Conservation (phyloP, 805 yeast genomes). For the Maudiozyma serrabonitensis region DNA sequence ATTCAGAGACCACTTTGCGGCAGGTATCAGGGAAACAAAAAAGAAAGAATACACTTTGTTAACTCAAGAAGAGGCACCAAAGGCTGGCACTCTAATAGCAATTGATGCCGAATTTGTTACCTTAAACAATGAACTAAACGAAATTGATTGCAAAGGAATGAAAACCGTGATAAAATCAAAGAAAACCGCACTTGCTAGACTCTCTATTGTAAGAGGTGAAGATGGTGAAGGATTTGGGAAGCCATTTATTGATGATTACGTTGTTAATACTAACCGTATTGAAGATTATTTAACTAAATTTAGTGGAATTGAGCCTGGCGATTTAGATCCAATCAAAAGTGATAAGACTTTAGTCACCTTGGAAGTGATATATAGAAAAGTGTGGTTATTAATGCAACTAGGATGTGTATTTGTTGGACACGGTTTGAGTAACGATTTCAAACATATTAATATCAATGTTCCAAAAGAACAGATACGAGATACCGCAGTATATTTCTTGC, state of each 20-base stretch:
- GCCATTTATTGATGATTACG: conserved; percentile 90
- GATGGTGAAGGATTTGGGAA: conserved; percentile 55
- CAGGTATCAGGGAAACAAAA: conserved; percentile 49
- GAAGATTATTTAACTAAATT: conserved; percentile 81
- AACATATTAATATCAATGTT: conserved; percentile 85
- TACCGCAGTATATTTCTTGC: conserved; percentile 71
- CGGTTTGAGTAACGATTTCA: conserved; percentile 82
- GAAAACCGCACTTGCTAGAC: conserved; percentile 70
- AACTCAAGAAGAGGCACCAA: conserved; percentile 61
- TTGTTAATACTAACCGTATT: conserved; percentile 59
- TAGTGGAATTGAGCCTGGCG: conserved; percentile 93
- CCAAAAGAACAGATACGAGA: conserved; percentile 82
- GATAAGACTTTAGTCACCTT: conserved; percentile 62
- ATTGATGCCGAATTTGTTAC: conserved; percentile 96
- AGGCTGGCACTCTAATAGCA: conserved; percentile 69
- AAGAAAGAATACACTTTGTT: conserved; percentile 59
- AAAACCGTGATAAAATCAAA: conserved; percentile 66
- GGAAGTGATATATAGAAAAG: conserved; percentile 74
- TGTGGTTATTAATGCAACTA: conserved; percentile 81
- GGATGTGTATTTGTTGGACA: conserved; percentile 95
- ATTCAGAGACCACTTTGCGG: conserved; percentile 66
- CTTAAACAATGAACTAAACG: conserved; percentile 67
- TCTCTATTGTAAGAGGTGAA: conserved; percentile 73
- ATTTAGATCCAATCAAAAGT: conserved; percentile 62
- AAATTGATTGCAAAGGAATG: conserved; percentile 63